phyloP scores from a whole-genome alignment of 257 asterid genomes.

The Anisodus tanguticus region DNA sequence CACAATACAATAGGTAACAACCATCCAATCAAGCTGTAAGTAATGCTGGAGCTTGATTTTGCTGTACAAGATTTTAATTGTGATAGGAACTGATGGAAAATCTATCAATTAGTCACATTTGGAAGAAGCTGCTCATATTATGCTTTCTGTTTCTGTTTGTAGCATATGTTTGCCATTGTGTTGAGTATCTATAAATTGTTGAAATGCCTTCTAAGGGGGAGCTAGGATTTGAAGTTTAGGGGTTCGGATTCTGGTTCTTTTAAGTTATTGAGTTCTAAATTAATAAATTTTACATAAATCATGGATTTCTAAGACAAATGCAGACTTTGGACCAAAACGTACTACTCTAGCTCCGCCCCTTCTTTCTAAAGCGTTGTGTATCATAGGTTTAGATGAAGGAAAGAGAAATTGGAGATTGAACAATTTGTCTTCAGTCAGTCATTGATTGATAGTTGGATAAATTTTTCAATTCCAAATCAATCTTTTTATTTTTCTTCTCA shows the following conservation, averaged over 20 bases:
- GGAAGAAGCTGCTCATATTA: background rate
- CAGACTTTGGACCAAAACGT: background rate
- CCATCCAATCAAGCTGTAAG: too few relatives aligned
- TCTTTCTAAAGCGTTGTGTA: background rate
- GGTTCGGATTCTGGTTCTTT: background rate
- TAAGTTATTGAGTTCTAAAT: background rate
- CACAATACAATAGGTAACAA: too few relatives aligned
- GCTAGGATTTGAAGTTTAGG: background rate
- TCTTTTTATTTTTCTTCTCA: background rate
- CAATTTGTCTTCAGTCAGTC: background rate
- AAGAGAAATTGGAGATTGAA: background rate
- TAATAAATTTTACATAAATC: background rate
- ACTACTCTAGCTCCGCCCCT: background rate
- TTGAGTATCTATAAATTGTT: background rate
- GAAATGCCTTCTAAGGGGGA: background rate
- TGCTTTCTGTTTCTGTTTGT: background rate
- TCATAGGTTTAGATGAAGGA: background rate
- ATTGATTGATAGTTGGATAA: slow-evolving; percentile 17
- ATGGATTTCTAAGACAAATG: background rate
- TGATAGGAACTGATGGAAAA: too few relatives aligned
- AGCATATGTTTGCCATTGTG: background rate
- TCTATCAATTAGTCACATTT: too few relatives aligned
- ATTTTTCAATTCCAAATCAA: background rate
- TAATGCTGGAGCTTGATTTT: too few relatives aligned
- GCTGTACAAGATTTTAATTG: too few relatives aligned